Base-by-base conservation (phyloP, 2,329 filamentous ascomycete genomes). In the Thelonectria discophora region DNA sequence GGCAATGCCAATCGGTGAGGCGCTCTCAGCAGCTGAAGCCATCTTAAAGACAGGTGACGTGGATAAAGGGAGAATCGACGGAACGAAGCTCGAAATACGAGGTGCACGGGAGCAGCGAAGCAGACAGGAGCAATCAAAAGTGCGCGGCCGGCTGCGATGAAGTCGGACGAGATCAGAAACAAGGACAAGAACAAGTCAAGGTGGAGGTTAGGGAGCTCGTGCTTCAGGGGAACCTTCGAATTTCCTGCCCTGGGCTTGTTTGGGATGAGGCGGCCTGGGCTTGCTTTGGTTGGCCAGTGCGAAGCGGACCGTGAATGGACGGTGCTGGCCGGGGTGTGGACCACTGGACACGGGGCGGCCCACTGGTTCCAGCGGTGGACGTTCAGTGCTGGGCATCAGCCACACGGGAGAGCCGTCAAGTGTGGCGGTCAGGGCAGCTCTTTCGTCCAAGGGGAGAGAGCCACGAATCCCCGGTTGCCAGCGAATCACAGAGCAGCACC, bases 1-100 rank as follows among this genome's bases (percentile, higher is more conserved):
- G 81, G 88, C 88, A 82, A 90, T 90, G 80, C 88, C 88, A 86
- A 90, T 89, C 73, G 86, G 86, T 74, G 85, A 88, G 73, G 86
- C 85, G 79, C 82, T 88, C 78, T 88, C 85, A 69, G 83, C 78
- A 74, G 83, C 77, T 69, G 83, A 78, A 79, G 86, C 84, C 87
- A 89, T 89, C 70, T 67, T 71, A 66, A 49, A 52, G 20, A 45
- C 62, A 61, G 59, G 62, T 51, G 48, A 56, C 48, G 63, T 37
- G 42, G 40, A 43, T 40, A 58, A 50, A 53, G 48, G 40, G 5
- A 32, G 40, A 17, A 54, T 49, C 30, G 27, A 49, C 45, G 48
- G 49, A 58, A 43, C 58, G 42, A 47, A 32, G 47, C 5, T 54
- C 47, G 42, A 53, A 55, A 62, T 46, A 56, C 61, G 54, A 64